These are phyloP conservation scores for Clonostachys chloroleuca DNA, from an alignment of 2,329 filamentous ascomycete genomes.

Conservation along the genomic window DNA sequence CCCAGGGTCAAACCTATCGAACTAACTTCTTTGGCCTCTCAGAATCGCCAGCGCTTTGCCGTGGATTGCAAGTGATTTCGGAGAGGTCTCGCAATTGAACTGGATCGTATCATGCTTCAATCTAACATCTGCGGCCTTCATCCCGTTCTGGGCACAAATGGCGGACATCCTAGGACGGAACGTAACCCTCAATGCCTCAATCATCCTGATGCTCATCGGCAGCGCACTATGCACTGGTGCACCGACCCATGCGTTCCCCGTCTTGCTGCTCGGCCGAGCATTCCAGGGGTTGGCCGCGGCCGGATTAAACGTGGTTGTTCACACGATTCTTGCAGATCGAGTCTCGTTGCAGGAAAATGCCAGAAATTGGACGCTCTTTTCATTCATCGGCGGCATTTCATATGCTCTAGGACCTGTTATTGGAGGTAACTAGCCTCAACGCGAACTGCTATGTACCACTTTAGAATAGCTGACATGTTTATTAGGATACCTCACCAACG, in stretches of 20 bases:
- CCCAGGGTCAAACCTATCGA: not conserved
- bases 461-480: not conserved
- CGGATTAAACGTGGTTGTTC: constrained; percentile 55
- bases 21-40: constrained; percentile 1
- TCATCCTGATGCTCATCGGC: constrained; percentile 54
- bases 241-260: constrained; percentile 45
- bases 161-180: constrained; percentile 63
- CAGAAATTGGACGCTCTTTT: constrained; percentile 58
- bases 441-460: not conserved
- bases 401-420: constrained; percentile 59
- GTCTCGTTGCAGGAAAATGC: constrained; percentile 58
- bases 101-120: constrained; percentile 70
- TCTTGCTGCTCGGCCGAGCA: constrained; percentile 58
- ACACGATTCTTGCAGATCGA: constrained; percentile 61
- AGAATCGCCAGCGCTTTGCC: constrained; percentile 29
- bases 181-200: constrained; percentile 48
- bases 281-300: constrained; percentile 59
- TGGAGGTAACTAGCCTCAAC: constrained; percentile 32
- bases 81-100: constrained; percentile 53
- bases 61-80: constrained; percentile 62
- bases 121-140: constrained; percentile 61
- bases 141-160: constrained; percentile 61
- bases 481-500: constrained; percentile 41
- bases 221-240: constrained; percentile 57
- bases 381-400: constrained; percentile 52